These are phyloP conservation scores for Eucalyptus rudis DNA, from an alignment of 345 rosid genomes.

Conservation along the genomic window DNA sequence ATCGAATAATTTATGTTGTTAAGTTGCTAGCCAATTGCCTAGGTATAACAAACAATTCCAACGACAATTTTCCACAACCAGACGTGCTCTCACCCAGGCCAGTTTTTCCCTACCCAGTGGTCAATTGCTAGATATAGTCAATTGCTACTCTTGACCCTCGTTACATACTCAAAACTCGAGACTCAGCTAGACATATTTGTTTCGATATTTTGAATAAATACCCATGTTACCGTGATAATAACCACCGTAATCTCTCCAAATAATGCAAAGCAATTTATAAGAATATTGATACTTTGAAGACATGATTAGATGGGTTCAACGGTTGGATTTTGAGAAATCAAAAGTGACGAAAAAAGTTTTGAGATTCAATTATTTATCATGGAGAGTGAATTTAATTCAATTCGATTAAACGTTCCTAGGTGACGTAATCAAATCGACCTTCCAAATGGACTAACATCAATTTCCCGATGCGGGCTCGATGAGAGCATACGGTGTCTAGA, in stretches of 20 bases:
- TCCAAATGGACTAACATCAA: fast-evolving
- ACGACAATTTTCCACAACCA: no score
- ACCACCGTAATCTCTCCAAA: fast-evolving
- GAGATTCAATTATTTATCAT: fast-evolving
- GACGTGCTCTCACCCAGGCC: no score
- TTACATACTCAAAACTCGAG: neutral
- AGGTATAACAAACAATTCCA: no score
- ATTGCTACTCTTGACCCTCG: neutral
- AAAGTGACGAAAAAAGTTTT: fast-evolving
- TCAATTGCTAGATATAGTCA: neutral
- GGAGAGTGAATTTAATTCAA: neutral
- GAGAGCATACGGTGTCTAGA: fast-evolving
- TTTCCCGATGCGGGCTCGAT: fast-evolving
- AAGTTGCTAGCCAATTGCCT: neutral
- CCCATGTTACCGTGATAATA: fast-evolving
- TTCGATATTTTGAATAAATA: neutral
- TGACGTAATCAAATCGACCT: fast-evolving
- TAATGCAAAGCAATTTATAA: neutral
- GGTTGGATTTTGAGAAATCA: fast-evolving
- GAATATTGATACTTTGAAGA: neutral
- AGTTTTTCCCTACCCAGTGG: no score
- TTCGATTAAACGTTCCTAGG: neutral
- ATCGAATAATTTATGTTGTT: neutral
- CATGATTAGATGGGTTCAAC: neutral
- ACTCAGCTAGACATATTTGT: fast-evolving